These are phyloP conservation scores for Penicillium sp. DNA, from an alignment of 2,329 filamentous ascomycete species.

Conservation along the genomic window DNA sequence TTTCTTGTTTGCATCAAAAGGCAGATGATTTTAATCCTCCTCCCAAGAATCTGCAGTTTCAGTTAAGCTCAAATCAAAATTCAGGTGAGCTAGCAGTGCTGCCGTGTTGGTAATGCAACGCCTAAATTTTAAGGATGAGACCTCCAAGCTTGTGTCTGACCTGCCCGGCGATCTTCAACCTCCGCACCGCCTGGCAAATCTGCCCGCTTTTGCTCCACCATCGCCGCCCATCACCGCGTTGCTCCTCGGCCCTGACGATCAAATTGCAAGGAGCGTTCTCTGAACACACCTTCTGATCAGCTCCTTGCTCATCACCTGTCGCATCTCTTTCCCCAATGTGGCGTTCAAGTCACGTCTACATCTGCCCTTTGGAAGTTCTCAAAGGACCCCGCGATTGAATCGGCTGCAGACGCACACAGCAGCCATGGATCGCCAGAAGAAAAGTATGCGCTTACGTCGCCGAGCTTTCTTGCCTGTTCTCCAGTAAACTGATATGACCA, in stretches of 20 bases:
- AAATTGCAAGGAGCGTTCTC: not conserved
- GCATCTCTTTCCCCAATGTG: conserved; percentile 30
- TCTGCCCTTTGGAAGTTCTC: conserved; percentile 32
- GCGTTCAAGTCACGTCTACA: conserved; percentile 31
- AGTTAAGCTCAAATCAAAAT: too few species aligned
- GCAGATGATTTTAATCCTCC: too few species aligned
- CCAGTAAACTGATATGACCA: not conserved
- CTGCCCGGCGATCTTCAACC: conserved; percentile 10
- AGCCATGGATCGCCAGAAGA: conserved; percentile 46
- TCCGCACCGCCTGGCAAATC: conserved; percentile 22
- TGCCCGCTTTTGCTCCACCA: conserved; percentile 10
- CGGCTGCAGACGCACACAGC: conserved; percentile 13
- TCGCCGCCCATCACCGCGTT: not conserved
- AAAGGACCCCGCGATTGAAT: conserved; percentile 32
- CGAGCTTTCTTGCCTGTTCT: not conserved
- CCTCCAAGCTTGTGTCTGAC: not conserved
- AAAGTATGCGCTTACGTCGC: conserved; percentile 35
- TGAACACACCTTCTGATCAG: conserved; percentile 1
- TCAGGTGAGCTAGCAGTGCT: too few species aligned
- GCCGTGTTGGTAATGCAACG: too few species aligned
- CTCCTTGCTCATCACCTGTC: conserved; percentile 1
- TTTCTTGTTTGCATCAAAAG: too few species aligned
- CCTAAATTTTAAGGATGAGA: too few species aligned
- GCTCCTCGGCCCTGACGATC: not conserved
- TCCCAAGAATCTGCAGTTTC: too few species aligned